Evolutionary conservation across 2,329 filamentous ascomycete genomes (phyloP).

Genomic region (Camillea tinctor): DNA sequence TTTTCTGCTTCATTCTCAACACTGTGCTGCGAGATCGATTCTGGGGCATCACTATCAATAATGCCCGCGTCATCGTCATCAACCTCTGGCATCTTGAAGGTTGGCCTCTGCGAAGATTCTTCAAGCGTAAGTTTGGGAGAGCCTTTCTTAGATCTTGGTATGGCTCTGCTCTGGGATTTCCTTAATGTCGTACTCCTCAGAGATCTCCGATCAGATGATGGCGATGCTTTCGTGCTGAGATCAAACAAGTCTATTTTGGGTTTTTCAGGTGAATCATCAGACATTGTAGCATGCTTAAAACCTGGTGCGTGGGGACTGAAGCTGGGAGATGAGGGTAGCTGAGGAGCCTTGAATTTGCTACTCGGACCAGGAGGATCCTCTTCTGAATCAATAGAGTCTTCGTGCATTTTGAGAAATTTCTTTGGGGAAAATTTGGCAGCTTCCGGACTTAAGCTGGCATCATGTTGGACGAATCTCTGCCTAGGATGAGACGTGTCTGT

Average conservation of each 20-base stretch:
- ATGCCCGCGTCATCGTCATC: conserved; percentile 26
- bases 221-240: conserved; percentile 3
- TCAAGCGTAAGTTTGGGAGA: conserved; percentile 7
- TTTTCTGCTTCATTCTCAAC: conserved; percentile 16
- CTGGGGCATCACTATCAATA: conserved; percentile 12
- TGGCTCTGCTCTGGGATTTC: neutral
- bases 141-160: conserved; percentile 4
- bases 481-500: neutral
- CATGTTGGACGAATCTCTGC: conserved; percentile 1
- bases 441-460: conserved; percentile 6
- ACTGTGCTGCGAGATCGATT: conserved; percentile 4
- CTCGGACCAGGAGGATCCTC: conserved; percentile 10
- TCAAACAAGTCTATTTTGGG: conserved; percentile 6
- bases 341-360: conserved; percentile 11
- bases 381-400: conserved; percentile 6
- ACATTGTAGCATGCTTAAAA: conserved; percentile 5
- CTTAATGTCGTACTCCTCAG: conserved; percentile 2
- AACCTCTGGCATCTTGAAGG: conserved; percentile 26
- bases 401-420: neutral
- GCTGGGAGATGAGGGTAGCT: conserved; percentile 7
- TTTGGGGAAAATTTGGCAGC: neutral
- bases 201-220: neutral
- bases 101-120: conserved; percentile 16
- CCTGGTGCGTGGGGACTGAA: conserved; percentile 5
- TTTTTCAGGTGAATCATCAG: conserved; percentile 2